Evolutionary conservation across 2,329 filamentous ascomycete species (phyloP).

Genomic region (Cylindrodendrum hubeiense): DNA sequence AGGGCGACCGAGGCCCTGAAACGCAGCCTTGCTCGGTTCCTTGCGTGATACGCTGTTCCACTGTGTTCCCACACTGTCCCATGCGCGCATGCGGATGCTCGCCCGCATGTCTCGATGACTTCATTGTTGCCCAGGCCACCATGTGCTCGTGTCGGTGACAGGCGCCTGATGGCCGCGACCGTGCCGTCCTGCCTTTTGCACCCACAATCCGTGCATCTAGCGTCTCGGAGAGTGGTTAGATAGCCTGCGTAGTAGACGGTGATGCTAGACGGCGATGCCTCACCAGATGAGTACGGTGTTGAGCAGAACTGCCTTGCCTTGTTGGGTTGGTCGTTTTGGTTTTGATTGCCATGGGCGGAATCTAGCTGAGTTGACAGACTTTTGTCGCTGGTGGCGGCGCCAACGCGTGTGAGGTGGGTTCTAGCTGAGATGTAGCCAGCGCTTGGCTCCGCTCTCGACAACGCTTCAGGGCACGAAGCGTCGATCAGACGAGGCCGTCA

Average conservation of each 20-base stretch:
- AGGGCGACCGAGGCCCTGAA: constrained; percentile 11
- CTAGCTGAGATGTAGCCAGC: neutral
- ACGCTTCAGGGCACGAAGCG: neutral
- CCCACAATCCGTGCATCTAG: neutral
- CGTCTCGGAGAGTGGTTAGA: neutral
- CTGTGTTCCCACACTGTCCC: neutral
- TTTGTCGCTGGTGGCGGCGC: constrained; percentile 15
- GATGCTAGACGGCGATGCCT: neutral
- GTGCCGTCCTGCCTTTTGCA: neutral
- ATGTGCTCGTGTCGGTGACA: neutral
- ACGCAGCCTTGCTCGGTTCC: constrained; percentile 14
- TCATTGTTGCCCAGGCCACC: constrained; percentile 3
- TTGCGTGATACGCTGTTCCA: constrained; percentile 15
- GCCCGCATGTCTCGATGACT: constrained; percentile 6
- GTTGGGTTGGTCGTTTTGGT: neutral
- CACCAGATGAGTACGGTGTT: too few relatives aligned
- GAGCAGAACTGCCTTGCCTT: neutral
- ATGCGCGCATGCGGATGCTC: neutral
- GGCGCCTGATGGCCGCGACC: neutral
- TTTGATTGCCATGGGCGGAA: constrained; percentile 8
- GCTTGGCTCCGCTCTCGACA: neutral
- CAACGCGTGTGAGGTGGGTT: constrained; percentile 1
- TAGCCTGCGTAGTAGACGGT: too few relatives aligned
- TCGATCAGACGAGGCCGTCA: neutral
- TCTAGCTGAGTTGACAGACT: neutral